Evolutionary conservation across 139 green algal species (phyloP).

Genomic region (Chlorella sorokiniana): DNA sequence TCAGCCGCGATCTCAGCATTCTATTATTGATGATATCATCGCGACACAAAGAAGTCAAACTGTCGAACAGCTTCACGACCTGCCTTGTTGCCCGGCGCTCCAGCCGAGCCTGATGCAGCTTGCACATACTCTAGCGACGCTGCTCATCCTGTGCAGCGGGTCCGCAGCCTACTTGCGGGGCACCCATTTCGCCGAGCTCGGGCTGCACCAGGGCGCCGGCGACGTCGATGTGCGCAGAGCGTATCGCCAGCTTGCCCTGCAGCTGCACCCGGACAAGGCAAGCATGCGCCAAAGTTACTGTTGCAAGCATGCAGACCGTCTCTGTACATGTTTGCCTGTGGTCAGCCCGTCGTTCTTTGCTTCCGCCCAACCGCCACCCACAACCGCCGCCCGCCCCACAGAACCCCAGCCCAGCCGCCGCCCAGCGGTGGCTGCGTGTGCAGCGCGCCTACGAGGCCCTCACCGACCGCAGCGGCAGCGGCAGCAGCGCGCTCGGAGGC

Average conservation of each 20-base stretch:
- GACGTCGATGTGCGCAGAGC: background rate
- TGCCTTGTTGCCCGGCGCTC: no score
- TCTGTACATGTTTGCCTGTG: background rate
- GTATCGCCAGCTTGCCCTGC: background rate
- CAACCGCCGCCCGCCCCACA: background rate
- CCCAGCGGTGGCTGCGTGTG: constrained; percentile 3
- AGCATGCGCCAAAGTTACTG: no score
- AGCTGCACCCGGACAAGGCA: background rate
- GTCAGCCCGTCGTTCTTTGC: background rate
- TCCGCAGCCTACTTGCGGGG: background rate
- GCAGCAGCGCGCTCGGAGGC: background rate
- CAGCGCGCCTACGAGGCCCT: constrained; percentile 15
- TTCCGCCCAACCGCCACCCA: background rate
- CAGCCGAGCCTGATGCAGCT: no score
- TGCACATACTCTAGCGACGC: no score
- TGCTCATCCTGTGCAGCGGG: background rate
- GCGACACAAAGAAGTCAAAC: no score
- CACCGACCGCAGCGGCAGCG: background rate
- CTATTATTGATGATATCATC: no score
- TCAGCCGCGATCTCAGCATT: no score
- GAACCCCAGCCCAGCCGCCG: constrained; percentile 11
- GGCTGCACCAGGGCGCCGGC: background rate
- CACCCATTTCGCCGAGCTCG: background rate
- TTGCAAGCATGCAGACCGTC: no score
- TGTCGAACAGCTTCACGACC: no score